These are phyloP conservation scores for Ganoderma leucocontextum DNA, from an alignment of 1,284 basidiomycete species.

Conservation along the genomic window DNA sequence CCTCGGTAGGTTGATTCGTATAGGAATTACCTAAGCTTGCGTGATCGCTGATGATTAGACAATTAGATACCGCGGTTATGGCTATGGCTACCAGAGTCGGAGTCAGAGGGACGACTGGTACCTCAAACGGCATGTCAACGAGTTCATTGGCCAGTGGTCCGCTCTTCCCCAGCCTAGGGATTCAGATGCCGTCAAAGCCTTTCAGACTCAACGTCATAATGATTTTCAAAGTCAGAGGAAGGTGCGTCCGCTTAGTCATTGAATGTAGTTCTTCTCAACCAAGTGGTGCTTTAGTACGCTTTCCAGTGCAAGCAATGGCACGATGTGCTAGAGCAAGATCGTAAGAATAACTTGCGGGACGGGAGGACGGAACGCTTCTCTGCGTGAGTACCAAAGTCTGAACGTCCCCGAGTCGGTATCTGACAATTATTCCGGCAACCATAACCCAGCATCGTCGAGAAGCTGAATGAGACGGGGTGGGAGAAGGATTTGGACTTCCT, in stretches of 20 bases:
- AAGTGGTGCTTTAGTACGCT: conserved; percentile 20
- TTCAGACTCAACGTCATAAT: not conserved
- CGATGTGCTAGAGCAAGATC: not conserved
- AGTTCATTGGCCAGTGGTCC: not conserved
- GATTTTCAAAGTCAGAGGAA: not conserved
- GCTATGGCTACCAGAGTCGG: too few relatives aligned
- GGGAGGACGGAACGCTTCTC: not conserved
- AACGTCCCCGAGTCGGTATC: not conserved
- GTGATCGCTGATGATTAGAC: not conserved
- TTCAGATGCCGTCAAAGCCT: not conserved
- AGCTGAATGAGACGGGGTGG: conserved; percentile 6
- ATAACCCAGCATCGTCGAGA: conserved; percentile 1
- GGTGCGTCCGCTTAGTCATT: not conserved
- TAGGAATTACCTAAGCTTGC: not conserved
- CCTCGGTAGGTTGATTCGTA: not conserved
- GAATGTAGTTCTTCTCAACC: conserved; percentile 10
- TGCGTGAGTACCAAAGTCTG: not conserved
- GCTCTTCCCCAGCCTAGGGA: not conserved
- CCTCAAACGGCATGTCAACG: not conserved
- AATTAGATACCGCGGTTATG: not conserved
- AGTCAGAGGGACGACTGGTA: too few relatives aligned
- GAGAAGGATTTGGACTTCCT: conserved; percentile 13
- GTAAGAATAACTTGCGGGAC: not conserved
- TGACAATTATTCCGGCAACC: not conserved
- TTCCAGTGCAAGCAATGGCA: conserved; percentile 21